These are phyloP conservation scores for Aureobasidium pullulans DNA, from an alignment of 2,329 filamentous ascomycete genomes.

Conservation along the genomic window DNA sequence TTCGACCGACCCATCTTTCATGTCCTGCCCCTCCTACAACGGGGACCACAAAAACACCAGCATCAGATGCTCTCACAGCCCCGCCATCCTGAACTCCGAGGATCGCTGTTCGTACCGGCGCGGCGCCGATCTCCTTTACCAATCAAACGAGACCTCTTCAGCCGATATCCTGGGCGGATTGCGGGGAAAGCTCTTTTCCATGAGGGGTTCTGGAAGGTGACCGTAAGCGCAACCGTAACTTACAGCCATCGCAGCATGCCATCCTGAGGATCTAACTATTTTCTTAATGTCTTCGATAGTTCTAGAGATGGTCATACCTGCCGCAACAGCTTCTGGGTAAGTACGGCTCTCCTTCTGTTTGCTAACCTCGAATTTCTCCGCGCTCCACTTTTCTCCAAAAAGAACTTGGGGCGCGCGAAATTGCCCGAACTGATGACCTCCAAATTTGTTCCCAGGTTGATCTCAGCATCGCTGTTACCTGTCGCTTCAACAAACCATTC, in stretches of 20 bases:
- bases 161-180: not conserved
- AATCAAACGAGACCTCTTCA: not conserved
- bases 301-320: too few relatives aligned
- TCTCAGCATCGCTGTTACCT: not conserved
- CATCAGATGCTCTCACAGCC: not conserved
- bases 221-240: not conserved
- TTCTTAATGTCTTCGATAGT: too few relatives aligned
- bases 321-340: too few relatives aligned
- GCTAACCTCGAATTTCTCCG: not conserved
- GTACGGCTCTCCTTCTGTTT: too few relatives aligned
- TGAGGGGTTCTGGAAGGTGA: not conserved
- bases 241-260: not conserved
- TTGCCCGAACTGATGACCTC: not conserved
- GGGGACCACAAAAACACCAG: slow-evolving; percentile 4
- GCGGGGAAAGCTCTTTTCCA: not conserved
- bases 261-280: too few relatives aligned
- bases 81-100: slow-evolving; percentile 3
- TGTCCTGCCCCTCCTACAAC: slow-evolving; percentile 1
- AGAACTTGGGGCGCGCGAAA: not conserved
- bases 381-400: slow-evolving; percentile 17
- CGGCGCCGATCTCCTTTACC: not conserved
- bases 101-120: slow-evolving; percentile 8
- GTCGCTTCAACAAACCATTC: too few relatives aligned
- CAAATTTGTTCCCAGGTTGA: not conserved
- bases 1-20: not conserved